phyloP scores from a whole-genome alignment of 1,284 basidiomycete species.

The Apiotrichum domesticum region DNA sequence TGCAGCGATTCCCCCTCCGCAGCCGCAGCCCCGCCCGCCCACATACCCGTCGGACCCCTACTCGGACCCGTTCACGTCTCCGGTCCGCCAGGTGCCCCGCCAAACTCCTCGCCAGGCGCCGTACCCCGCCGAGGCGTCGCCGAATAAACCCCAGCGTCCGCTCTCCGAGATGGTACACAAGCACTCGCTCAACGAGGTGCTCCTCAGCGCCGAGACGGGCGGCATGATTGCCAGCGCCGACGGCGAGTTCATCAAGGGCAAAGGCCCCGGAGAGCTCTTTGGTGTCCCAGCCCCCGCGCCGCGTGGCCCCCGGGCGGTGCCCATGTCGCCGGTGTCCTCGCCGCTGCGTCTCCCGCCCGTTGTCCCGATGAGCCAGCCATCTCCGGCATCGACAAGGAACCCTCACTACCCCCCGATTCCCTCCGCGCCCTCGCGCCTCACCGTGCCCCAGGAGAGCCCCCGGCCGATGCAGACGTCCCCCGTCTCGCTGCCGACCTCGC shows the following conservation, averaged over 20 bases:
- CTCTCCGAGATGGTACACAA: neutral
- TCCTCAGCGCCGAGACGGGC: slow-evolving; percentile 32
- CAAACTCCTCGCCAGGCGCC: neutral
- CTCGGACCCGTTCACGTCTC: neutral
- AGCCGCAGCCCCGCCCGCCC: neutral
- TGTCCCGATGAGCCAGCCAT: neutral
- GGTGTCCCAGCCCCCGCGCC: neutral
- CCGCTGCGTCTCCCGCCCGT: neutral
- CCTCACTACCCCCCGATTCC: neutral
- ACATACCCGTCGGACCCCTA: neutral
- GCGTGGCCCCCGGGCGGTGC: neutral
- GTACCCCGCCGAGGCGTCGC: neutral
- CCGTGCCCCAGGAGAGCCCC: too few species aligned
- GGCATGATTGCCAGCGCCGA: slow-evolving; percentile 21
- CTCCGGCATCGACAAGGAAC: neutral
- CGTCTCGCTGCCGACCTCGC: too few species aligned
- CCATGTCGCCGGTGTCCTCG: neutral
- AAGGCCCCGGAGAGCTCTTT: neutral
- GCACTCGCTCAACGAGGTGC: slow-evolving; percentile 33
- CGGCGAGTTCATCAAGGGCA: neutral
- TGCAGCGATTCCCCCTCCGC: neutral
- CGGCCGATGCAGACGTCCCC: too few species aligned
- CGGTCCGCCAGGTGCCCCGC: neutral
- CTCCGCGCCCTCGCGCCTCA: too few species aligned
- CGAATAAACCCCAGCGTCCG: neutral